Evolutionary conservation across 139 green algal genomes (phyloP), one percentile per base, ranked within the genome.

Genomic region (Chlorella vulgaris): DNA sequence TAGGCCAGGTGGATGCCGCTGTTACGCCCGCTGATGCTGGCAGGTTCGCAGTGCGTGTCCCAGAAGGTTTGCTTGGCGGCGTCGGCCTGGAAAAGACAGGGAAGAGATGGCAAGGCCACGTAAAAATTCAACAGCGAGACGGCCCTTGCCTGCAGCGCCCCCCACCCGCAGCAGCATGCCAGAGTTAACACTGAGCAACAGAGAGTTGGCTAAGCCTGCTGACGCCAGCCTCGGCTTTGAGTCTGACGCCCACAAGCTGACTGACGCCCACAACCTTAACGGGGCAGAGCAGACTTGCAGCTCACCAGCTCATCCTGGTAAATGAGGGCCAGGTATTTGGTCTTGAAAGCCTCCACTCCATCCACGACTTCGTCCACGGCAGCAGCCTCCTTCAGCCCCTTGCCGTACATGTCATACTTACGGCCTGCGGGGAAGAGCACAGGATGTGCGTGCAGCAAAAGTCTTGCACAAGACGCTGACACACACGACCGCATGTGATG

Each of bases 51-150:
- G 76, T 92, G 87, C 1, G 68, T 71, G 28, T 76, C 36, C 80
- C 66, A 88, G 79, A 91, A 91, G 8, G 58, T 62, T 5, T 68
- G 60, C 86, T 93, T 93, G 50, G 88, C 84, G 1, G 78, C 86
- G 1, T 89, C 82, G 0, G 33, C 62, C 87, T 88, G 84, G 31
- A 60, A 39, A 24, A 21, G 38, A 43, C 5, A 70, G 35, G n/a
- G n/a, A n/a, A n/a, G n/a, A n/a, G n/a, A n/a, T n/a, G n/a, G n/a
- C n/a, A n/a, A n/a, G n/a, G n/a, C n/a, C n/a, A n/a, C n/a, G n/a
- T n/a, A n/a, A n/a, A n/a, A n/a, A 33, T 7, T 42, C 4, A 42
- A 33, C 28, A n/a, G n/a, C n/a, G n/a, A n/a, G n/a, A n/a, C n/a
- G n/a, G n/a, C n/a, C n/a, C n/a, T n/a, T n/a, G n/a, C n/a, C n/a